Conservation (phyloP, 192 early-diverging fungal species). For the Umbelopsis sp. region DNA sequence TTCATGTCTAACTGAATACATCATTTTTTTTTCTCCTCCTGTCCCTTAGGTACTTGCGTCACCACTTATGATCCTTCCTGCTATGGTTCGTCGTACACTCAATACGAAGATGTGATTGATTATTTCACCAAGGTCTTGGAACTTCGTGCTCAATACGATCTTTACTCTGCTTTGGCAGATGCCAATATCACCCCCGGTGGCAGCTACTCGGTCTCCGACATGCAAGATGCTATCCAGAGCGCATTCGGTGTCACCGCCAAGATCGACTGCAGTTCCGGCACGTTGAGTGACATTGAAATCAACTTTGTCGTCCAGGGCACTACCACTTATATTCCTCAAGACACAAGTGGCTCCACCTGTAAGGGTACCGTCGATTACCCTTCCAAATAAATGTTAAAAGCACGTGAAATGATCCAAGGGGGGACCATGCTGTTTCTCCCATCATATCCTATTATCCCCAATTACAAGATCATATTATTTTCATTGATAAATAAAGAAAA, state of each 20-base stretch:
- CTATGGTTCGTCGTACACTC: conserved; percentile 44
- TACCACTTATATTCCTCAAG: conserved; percentile 34
- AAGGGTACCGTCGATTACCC: conserved; percentile 28
- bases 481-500: background rate
- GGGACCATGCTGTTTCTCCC: too few species aligned
- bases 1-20: background rate
- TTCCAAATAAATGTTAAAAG: conserved; percentile 14
- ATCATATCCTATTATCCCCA: too few species aligned
- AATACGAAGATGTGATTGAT: conserved; percentile 58
- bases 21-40: background rate
- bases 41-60: conserved; percentile 60
- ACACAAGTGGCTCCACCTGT: conserved; percentile 26
- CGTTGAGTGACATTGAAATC: conserved; percentile 44
- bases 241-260: conserved; percentile 45
- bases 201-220: conserved; percentile 32
- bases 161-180: conserved; percentile 50
- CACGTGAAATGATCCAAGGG: too few species aligned
- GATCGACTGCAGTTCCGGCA: conserved; percentile 40
- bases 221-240: conserved; percentile 44
- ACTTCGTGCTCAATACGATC: conserved; percentile 58
- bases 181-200: conserved; percentile 50
- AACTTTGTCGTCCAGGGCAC: conserved; percentile 40
- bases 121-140: conserved; percentile 60
- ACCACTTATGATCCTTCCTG: conserved; percentile 66
- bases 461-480: too few species aligned